These are phyloP conservation scores for Oidium heveae DNA, from an alignment of 2,329 filamentous ascomycete genomes.

Conservation along the genomic window DNA sequence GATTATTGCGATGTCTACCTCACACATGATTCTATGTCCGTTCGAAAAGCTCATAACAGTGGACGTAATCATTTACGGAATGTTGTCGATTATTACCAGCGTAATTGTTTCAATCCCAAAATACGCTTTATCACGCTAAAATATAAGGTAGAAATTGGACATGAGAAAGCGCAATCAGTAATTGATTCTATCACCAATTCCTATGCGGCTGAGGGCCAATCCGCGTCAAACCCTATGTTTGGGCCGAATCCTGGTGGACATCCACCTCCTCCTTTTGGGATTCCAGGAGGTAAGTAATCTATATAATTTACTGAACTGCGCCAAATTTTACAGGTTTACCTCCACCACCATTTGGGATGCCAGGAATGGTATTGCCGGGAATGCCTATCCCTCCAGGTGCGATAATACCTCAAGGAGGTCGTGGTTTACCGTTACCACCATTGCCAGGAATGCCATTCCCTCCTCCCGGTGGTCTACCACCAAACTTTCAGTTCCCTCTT, in stretches of 20 bases:
- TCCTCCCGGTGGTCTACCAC: slow-evolving; percentile 21
- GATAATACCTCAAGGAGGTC: slow-evolving; percentile 10
- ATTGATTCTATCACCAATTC: slow-evolving; percentile 95
- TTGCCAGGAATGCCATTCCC: slow-evolving; percentile 19
- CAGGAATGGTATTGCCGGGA: slow-evolving; percentile 18
- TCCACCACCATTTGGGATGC: slow-evolving; percentile 33
- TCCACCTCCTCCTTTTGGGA: slow-evolving; percentile 13
- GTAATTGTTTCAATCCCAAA: slow-evolving; percentile 18
- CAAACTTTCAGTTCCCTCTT: slow-evolving; percentile 25
- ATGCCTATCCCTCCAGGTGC: slow-evolving; percentile 19
- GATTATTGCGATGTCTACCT: slow-evolving; percentile 99
- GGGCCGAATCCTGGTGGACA: slow-evolving; percentile 35
- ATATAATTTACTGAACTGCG: too few relatives aligned
- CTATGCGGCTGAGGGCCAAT: slow-evolving; percentile 83
- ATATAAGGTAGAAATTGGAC: slow-evolving; percentile 55
- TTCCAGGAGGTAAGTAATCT: neutral
- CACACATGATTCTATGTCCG: slow-evolving; percentile 98
- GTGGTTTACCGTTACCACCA: slow-evolving; percentile 15
- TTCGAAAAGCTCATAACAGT: slow-evolving; percentile 94
- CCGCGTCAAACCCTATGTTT: slow-evolving; percentile 64
- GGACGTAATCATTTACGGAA: slow-evolving; percentile 93
- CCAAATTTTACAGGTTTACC: slow-evolving; percentile 14
- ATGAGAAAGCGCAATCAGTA: slow-evolving; percentile 94
- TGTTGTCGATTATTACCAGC: slow-evolving; percentile 95
- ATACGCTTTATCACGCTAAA: neutral